A percentile compares a stretch with the other conserved stretches of the same genome.
These are phyloP conservation scores for Balamuthia mandrillaris DNA, from an alignment of 208 protist species.

Conservation along the genomic window DNA sequence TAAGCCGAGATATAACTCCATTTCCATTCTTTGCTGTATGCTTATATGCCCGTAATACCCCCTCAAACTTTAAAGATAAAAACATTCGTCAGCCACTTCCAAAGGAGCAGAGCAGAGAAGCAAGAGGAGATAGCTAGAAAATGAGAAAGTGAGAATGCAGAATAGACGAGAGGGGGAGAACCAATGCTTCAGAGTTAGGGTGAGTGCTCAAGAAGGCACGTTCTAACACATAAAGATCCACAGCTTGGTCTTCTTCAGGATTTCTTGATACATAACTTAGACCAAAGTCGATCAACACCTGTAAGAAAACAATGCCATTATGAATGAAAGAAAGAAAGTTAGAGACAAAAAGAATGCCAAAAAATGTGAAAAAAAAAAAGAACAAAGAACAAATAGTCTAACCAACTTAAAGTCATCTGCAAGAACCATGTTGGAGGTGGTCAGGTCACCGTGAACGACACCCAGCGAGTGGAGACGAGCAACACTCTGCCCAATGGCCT, in stretches of 20 bases:
- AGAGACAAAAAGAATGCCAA: neutral
- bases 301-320: neutral
- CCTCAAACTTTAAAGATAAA: neutral
- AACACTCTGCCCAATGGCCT: conserved; percentile 82
- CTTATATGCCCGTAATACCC: neutral
- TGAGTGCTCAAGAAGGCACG: conserved; percentile 91
- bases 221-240: conserved; percentile 97
- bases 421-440: conserved; percentile 93
- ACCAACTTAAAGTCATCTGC: neutral
- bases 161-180: neutral
- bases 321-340: neutral
- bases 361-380: neutral
- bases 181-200: conserved; percentile 71
- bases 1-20: neutral
- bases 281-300: conserved; percentile 94
- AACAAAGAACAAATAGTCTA: neutral
- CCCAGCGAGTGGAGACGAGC: conserved; percentile 83
- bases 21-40: neutral
- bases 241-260: conserved; percentile 90
- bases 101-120: neutral
- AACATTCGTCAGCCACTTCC: neutral
- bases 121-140: neutral
- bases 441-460: conserved; percentile 95
- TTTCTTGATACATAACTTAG: conserved; percentile 81
- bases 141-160: neutral